phyloP scores from a whole-genome alignment of 805 yeast genomes.

The Metschnikowia gelsemii region DNA sequence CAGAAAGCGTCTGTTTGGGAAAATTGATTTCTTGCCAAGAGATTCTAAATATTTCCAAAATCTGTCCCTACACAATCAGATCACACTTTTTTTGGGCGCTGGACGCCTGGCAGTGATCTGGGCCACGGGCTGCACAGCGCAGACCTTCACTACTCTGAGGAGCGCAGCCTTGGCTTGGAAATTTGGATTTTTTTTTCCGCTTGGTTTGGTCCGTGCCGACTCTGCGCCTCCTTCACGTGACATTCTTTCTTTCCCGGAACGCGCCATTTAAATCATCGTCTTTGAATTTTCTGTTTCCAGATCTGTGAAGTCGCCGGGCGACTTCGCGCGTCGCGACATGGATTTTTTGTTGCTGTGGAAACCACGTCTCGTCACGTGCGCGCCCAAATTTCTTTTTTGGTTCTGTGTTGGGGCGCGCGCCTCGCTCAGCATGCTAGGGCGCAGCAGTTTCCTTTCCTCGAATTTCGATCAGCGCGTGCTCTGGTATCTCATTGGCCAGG shows the following conservation, averaged over 20 bases:
- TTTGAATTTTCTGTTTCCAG: conserved; percentile 4
- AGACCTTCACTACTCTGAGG: too few relatives aligned
- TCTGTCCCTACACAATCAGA: too few relatives aligned
- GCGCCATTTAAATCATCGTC: background rate
- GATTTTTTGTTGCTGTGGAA: conserved; percentile 5
- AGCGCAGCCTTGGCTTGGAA: too few relatives aligned
- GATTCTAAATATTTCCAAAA: too few relatives aligned
- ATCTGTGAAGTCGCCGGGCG: conserved; percentile 4
- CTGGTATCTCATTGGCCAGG: background rate
- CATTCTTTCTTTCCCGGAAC: conserved; percentile 1
- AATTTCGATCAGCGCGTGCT: background rate
- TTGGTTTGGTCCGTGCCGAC: background rate
- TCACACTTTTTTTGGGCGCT: background rate
- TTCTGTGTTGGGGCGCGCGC: conserved; percentile 5
- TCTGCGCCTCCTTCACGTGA: conserved; percentile 14
- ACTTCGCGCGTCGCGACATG: conserved; percentile 6
- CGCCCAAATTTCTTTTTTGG: conserved; percentile 6
- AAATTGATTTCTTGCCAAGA: too few relatives aligned
- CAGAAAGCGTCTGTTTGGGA: too few relatives aligned
- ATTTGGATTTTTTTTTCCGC: too few relatives aligned
- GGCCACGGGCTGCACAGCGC: background rate
- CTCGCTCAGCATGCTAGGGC: conserved; percentile 6
- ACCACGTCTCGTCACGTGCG: conserved; percentile 7
- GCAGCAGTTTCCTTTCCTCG: conserved; percentile 1
- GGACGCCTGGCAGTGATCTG: background rate